Conservation (phyloP, 2,329 filamentous ascomycete species). For the Hawksworthiomyces lignivorus region DNA sequence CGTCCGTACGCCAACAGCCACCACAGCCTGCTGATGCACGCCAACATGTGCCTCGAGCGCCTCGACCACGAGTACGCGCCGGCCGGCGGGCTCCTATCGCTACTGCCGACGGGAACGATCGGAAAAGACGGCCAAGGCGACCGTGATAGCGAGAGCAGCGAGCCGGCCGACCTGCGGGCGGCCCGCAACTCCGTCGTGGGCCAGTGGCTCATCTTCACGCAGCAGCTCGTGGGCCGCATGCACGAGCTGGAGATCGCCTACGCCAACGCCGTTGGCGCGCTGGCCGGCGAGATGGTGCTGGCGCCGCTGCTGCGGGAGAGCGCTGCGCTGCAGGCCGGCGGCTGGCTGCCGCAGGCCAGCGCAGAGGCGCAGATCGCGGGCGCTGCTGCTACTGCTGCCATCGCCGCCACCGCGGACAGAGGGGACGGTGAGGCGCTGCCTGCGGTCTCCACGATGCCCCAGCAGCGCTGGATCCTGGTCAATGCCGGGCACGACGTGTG, state of each 20-base stretch:
- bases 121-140: background rate
- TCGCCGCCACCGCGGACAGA: background rate
- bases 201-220: constrained; percentile 48
- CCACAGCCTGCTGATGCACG: constrained; percentile 45
- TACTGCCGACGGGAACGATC: constrained; percentile 34
- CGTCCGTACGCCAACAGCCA: constrained; percentile 39
- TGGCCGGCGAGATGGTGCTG: constrained; percentile 41
- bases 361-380: no score
- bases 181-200: constrained; percentile 47
- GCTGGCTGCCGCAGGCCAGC: background rate
- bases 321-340: no score
- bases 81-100: constrained; percentile 47
- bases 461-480: constrained; percentile 48
- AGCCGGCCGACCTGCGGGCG: constrained; percentile 22
- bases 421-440: constrained; percentile 20
- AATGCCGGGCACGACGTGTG: constrained; percentile 47
- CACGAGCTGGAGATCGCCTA: constrained; percentile 50
- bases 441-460: constrained; percentile 42
- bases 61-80: constrained; percentile 51
- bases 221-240: constrained; percentile 45
- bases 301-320: constrained; percentile 23
- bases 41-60: constrained; percentile 51
- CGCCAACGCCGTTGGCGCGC: constrained; percentile 40
- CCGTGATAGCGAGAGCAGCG: background rate
- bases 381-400: no score